Percentiles rank a stretch among this genome's conserved stretches.
These are phyloP conservation scores for Tympanopsis confertula DNA, from an alignment of 2,329 filamentous ascomycete genomes.

Conservation along the genomic window DNA sequence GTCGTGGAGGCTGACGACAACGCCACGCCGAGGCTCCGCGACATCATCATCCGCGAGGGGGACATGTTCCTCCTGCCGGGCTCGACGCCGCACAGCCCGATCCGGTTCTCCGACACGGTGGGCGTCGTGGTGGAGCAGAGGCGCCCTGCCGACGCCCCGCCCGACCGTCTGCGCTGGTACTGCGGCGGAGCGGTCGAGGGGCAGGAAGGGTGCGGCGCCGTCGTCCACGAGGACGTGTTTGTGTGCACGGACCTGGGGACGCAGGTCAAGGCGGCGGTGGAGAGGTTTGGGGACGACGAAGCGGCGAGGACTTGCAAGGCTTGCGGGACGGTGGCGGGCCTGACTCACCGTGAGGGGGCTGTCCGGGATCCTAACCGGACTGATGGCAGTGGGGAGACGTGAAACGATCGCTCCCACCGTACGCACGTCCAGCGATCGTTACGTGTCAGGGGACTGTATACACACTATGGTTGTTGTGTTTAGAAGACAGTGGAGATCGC, in stretches of 20 bases:
- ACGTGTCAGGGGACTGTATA: too few relatives aligned
- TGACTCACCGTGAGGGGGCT: constrained; percentile 47
- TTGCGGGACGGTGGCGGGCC: constrained; percentile 68
- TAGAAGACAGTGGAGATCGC: too few relatives aligned
- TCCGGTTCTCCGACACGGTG: constrained; percentile 87
- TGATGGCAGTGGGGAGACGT: constrained; percentile 6
- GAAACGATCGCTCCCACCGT: not conserved
- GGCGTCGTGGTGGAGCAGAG: constrained; percentile 85
- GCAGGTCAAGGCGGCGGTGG: constrained; percentile 86
- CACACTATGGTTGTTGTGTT: too few relatives aligned
- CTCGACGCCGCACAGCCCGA: constrained; percentile 94
- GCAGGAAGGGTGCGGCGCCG: constrained; percentile 40
- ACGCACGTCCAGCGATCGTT: too few relatives aligned
- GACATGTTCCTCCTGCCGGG: constrained; percentile 85
- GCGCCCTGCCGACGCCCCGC: constrained; percentile 53
- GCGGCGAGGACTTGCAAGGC: constrained; percentile 61
- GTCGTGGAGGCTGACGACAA: constrained; percentile 57
- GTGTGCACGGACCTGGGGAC: constrained; percentile 82
- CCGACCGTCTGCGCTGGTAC: constrained; percentile 82
- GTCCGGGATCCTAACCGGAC: constrained; percentile 47
- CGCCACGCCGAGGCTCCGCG: constrained; percentile 42
- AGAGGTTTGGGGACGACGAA: constrained; percentile 63
- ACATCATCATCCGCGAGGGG: constrained; percentile 82
- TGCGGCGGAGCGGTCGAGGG: constrained; percentile 31
- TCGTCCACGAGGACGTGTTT: constrained; percentile 80